Base-by-base conservation (phyloP, 768 basidiomycete species). In the Phylloporus rhodoxanthus region DNA sequence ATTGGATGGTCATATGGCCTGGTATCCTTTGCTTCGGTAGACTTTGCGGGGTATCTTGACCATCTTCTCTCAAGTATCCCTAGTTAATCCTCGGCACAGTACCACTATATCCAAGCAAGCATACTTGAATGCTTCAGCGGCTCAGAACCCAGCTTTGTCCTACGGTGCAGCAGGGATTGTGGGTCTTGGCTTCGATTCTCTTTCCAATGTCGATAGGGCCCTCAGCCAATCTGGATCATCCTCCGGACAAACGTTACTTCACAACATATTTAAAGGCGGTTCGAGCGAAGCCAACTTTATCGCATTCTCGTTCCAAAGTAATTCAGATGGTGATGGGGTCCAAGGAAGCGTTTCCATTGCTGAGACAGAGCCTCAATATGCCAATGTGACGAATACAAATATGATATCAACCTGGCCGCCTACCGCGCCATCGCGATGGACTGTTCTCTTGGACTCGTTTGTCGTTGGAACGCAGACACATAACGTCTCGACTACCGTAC, bases 221-320 rank as follows among this genome's bases (percentile, higher is more conserved):
- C 65, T 88, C 40, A 85, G 84, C 55, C 58, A 66, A 28, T 79
- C 84, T 2, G 75, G 77, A 23, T 73, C 77, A 2, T 73, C 78
- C 2, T 70, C 76, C 6, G 90, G 89, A 17, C 78, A 84, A 26
- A 82, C 80, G 54, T 60, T 92, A 38, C 75, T 92, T 19, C 85
- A 81, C 70, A 92, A 89, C 58, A 68, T 87, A 30, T 92, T 92
- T 65, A 68, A 72, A 19, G 73, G 78, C 57, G 84, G 90, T 65
- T 78, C 80, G 4, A 67, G 62, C 9, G 78, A 86, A 59, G 86
- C 87, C 41, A 92, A 91, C 59, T 92, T 81, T 64, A 84, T 92
- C 55, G 80, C 87, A 1, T 85, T 92, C 58, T 75, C 85, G 1
- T 72, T 92, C 23, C 80, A 86, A 59, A 72, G 87, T 46, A 76